phyloP scores from a whole-genome alignment of 257 asterid genomes.

The Plectranthus barbatus region DNA sequence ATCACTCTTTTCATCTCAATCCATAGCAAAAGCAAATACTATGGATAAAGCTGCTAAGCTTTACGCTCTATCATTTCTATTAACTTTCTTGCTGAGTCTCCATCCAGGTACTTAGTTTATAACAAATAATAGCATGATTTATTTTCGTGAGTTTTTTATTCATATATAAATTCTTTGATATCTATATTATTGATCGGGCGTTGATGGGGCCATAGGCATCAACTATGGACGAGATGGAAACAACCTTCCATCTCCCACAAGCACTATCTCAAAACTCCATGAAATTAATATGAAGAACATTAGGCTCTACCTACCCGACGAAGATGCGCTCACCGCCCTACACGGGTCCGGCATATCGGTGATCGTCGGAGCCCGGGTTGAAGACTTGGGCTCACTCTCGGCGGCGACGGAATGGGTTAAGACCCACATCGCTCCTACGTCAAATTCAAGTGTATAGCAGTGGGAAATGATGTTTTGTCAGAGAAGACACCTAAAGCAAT shows the following conservation, averaged over 20 bases:
- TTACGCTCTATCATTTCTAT: too few species aligned
- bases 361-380: constrained; percentile 22
- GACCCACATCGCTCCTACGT: constrained; percentile 19
- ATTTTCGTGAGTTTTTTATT: too few species aligned
- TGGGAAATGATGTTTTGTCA: constrained; percentile 43
- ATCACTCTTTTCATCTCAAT: too few species aligned
- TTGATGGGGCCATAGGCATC: neutral
- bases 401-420: constrained; percentile 30
- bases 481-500: constrained; percentile 27
- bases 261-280: neutral
- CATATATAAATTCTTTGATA: too few species aligned
- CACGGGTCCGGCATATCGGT: constrained; percentile 20
- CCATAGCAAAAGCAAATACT: too few species aligned
- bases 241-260: neutral
- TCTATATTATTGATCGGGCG: too few species aligned
- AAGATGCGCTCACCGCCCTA: constrained; percentile 23
- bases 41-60: too few species aligned
- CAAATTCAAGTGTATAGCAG: constrained; percentile 9
- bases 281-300: neutral
- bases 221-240: neutral
- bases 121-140: too few species aligned
- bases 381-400: constrained; percentile 20
- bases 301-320: neutral
- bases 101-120: too few species aligned
- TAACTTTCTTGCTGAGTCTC: too few species aligned